These are phyloP conservation scores for Pleurostoma richardsiae DNA, from an alignment of 2,329 filamentous ascomycete species.

Conservation along the genomic window DNA sequence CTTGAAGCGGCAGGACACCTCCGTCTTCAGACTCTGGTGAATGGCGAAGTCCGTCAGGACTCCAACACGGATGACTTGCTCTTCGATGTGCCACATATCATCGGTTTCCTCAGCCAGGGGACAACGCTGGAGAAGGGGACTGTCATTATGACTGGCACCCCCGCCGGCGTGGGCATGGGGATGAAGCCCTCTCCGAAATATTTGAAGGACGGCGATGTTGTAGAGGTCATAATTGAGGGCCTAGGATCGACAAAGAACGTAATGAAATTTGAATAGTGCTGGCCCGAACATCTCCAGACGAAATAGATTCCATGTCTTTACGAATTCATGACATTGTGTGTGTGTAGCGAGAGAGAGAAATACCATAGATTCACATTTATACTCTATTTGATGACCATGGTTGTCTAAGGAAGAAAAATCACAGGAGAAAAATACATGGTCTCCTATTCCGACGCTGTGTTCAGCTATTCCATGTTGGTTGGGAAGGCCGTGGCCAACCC, in stretches of 20 bases:
- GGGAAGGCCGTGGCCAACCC: too few species aligned
- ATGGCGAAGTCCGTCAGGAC: constrained; percentile 35
- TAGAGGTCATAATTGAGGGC: background rate
- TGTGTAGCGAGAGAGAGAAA: too few species aligned
- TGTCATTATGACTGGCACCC: constrained; percentile 23
- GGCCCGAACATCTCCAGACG: too few species aligned
- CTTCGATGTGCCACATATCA: constrained; percentile 23
- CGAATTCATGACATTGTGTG: too few species aligned
- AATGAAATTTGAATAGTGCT: background rate
- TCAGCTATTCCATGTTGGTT: too few species aligned
- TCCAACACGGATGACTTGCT: constrained; percentile 23
- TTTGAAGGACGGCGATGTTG: constrained; percentile 7
- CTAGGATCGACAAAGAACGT: background rate
- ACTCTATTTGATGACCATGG: too few species aligned
- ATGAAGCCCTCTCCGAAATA: constrained; percentile 22
- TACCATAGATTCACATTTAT: too few species aligned
- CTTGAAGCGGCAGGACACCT: constrained; percentile 15
- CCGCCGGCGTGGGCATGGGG: constrained; percentile 27
- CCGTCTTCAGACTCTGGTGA: constrained; percentile 30
- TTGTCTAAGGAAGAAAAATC: too few species aligned
- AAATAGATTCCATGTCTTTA: too few species aligned
- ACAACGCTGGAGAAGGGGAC: constrained; percentile 19
- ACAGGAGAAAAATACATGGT: too few species aligned
- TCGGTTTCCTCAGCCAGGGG: constrained; percentile 18
- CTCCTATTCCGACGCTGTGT: too few species aligned